Evolutionary conservation across 2,329 filamentous ascomycete genomes (phyloP).

Genomic region (Coniochaeta prunicola): DNA sequence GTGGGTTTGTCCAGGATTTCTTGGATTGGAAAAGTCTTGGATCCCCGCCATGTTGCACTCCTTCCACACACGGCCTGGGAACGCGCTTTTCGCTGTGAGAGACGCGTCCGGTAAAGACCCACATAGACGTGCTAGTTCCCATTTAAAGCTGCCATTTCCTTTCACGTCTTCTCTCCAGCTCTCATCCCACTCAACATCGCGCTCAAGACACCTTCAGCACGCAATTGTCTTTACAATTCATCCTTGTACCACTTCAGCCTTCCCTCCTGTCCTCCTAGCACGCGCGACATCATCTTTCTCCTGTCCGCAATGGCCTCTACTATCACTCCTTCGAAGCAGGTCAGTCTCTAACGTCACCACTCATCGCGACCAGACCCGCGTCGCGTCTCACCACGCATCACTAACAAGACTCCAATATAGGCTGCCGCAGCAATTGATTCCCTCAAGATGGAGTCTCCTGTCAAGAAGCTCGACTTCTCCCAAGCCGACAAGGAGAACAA

Average conservation of each 20-base stretch:
- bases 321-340: conserved; percentile 24
- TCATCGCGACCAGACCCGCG: conserved; percentile 5
- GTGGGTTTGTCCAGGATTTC: background rate
- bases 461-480: conserved; percentile 82
- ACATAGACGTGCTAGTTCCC: conserved; percentile 2
- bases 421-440: conserved; percentile 79
- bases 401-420: conserved; percentile 42
- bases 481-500: conserved; percentile 76
- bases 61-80: background rate
- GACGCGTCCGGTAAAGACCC: background rate
- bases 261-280: background rate
- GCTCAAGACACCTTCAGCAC: background rate
- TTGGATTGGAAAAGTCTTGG: background rate
- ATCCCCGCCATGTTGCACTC: background rate
- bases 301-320: conserved; percentile 3
- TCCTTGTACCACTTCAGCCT: background rate
- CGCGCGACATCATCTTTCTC: background rate
- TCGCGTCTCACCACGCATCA: conserved; percentile 7
- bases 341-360: conserved; percentile 15
- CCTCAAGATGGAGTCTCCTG: conserved; percentile 86
- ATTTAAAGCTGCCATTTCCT: conserved; percentile 1
- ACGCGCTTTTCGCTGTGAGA: background rate
- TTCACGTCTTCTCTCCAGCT: background rate
- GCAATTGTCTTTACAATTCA: background rate
- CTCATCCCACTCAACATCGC: conserved; percentile 1